Base-by-base conservation (phyloP, 2,329 filamentous ascomycete genomes). In the Cercospora sp. region DNA sequence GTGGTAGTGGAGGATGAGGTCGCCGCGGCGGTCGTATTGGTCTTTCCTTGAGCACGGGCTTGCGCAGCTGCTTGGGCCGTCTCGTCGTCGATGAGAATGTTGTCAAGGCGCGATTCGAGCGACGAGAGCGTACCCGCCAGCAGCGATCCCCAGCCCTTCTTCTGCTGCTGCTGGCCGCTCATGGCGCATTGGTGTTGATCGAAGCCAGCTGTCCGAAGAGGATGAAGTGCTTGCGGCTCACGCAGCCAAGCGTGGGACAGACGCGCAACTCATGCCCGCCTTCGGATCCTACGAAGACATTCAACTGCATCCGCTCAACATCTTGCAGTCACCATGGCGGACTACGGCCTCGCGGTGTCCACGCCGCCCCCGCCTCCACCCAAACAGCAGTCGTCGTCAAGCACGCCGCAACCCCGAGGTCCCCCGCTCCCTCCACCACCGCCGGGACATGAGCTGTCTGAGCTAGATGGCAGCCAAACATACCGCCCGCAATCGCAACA, bases 91-190 rank as follows among this genome's bases (percentile, higher is more conserved):
- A 93, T 89, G 69, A 99, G 86, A 67, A 99, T 97, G 60, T 88
- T 94, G 79, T 99, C 95, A 68, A 99, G 87, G 53, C 92, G 89
- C 68, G 94, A 96, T 82, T 99, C 95, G 67, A 99, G 91, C 69
- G 94, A 94, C 64, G 94, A 93, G 69, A 98, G 93, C 71, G 94
- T 94, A 80, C 94, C 92, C 72, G 93, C 91, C 68, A 97, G 86
- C 78, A 97, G 90, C 33, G 78, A 80, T 65, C 81, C 80, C 80
- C 81, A 82, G 72, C 80, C 76, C 51, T 73, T 74, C 58, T 75
- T 76, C 71, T 58, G 53, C 53, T 57, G 59, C 59, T 61, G 59
- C 59, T 61, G 59, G 33, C 59, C 36, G 67, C 63, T 63, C 64
- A 63, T 71, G 31, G 26, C 62, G 58, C 16, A 45, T 61, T 16